Percentiles rank a stretch among this genome's conserved stretches.
phyloP scores from a whole-genome alignment of 768 basidiomycete genomes.

The Strobilomyces dryophilus region DNA sequence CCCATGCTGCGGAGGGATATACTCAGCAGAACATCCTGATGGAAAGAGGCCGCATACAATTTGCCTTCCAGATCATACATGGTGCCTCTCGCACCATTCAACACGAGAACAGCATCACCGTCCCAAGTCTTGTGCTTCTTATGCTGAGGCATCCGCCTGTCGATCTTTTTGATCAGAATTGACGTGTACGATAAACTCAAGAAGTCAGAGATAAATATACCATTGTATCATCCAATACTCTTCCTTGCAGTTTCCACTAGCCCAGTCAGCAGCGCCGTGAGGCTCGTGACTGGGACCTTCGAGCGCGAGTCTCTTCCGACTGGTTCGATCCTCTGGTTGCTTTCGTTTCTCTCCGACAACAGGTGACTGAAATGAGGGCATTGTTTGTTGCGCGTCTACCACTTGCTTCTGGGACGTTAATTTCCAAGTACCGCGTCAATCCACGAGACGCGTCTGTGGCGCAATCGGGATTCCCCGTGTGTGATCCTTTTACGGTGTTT shows the following conservation, averaged over 20 bases:
- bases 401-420: not conserved
- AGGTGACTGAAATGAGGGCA: constrained; percentile 20
- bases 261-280: constrained; percentile 2
- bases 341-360: constrained; percentile 30
- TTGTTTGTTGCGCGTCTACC: not conserved
- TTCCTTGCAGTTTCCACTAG: constrained; percentile 23
- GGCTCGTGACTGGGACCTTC: constrained; percentile 17
- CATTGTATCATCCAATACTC: constrained; percentile 80
- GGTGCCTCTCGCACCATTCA: constrained; percentile 41
- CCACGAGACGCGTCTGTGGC: constrained; percentile 17
- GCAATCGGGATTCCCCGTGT: no score
- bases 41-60: constrained; percentile 41
- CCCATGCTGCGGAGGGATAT: constrained; percentile 39
- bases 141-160: constrained; percentile 62
- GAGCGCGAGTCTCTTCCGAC: constrained; percentile 28
- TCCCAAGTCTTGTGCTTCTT: constrained; percentile 94
- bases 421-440: not conserved
- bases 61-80: constrained; percentile 64
- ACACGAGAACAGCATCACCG: constrained; percentile 67
- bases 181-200: not conserved
- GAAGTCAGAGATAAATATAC: constrained; percentile 31
- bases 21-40: not conserved
- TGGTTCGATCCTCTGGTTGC: constrained; percentile 17
- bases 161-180: not conserved
- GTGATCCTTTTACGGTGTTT: no score